phyloP scores from a whole-genome alignment of 176 grass and related monocot species.

The Otatea glauca region DNA sequence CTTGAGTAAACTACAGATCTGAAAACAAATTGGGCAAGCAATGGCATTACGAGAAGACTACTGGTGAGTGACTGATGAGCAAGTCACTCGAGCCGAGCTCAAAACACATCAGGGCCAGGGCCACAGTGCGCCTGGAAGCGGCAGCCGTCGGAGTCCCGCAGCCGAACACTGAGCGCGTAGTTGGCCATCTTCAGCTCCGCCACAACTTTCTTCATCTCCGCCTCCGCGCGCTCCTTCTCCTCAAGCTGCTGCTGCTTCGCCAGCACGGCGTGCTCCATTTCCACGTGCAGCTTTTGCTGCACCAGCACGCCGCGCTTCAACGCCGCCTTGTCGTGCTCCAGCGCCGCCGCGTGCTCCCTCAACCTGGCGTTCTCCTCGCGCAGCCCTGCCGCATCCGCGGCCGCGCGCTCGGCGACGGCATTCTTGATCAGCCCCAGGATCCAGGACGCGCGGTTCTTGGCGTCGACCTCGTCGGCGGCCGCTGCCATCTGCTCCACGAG shows the following conservation, averaged over 20 bases:
- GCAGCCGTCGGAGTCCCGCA: neutral
- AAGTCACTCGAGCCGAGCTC: too few species aligned
- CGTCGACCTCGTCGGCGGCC: neutral
- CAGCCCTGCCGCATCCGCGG: neutral
- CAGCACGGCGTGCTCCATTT: conserved; percentile 23
- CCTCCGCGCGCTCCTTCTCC: neutral
- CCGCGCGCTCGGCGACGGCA: neutral
- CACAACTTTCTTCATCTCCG: conserved; percentile 28
- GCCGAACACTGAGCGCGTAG: conserved; percentile 27
- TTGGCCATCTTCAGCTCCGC: conserved; percentile 38
- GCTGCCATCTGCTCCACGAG: conserved; percentile 36
- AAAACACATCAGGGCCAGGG: conserved; percentile 7
- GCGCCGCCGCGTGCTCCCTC: neutral
- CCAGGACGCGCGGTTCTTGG: conserved; percentile 22
- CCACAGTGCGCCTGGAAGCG: conserved; percentile 21
- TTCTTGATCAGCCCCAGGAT: conserved; percentile 1
- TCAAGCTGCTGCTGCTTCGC: neutral
- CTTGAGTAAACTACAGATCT: too few species aligned
- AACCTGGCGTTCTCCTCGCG: neutral
- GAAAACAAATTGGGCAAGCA: too few species aligned
- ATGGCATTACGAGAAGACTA: too few species aligned
- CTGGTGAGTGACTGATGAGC: too few species aligned
- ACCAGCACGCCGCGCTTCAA: neutral
- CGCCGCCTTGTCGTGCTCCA: neutral
- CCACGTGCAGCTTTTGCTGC: neutral